These are phyloP conservation scores for Colletotrichum orbiculare DNA, from an alignment of 2,329 filamentous ascomycete genomes.

Conservation along the genomic window DNA sequence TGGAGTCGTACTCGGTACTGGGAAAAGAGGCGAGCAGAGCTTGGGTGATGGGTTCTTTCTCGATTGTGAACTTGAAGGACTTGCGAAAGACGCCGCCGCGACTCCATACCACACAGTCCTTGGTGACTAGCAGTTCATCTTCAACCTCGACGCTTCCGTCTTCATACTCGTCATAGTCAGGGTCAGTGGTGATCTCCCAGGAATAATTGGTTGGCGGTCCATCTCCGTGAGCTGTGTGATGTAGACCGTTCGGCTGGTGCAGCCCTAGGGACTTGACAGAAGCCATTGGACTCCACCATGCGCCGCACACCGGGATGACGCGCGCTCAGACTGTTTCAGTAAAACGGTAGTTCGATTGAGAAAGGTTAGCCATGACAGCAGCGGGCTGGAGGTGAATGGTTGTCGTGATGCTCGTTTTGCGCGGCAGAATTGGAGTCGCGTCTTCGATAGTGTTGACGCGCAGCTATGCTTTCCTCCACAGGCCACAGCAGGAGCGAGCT, in stretches of 20 bases:
- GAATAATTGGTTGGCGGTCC: conserved; percentile 74
- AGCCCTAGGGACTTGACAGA: conserved; percentile 90
- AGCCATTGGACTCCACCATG: conserved; percentile 71
- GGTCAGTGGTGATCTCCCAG: conserved; percentile 74
- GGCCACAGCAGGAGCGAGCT: background rate
- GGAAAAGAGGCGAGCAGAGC: conserved; percentile 88
- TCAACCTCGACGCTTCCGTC: conserved; percentile 59
- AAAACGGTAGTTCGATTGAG: background rate
- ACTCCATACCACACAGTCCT: conserved; percentile 86
- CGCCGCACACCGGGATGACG: conserved; percentile 9
- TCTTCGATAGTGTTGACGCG: conserved; percentile 14
- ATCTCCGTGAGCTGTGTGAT: conserved; percentile 85
- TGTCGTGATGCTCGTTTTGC: conserved; percentile 13
- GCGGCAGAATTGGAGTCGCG: conserved; percentile 19
- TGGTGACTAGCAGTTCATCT: conserved; percentile 84
- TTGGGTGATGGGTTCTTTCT: conserved; percentile 88
- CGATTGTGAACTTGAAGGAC: conserved; percentile 85
- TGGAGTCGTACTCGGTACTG: conserved; percentile 55
- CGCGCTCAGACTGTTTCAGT: background rate
- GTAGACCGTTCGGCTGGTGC: conserved; percentile 86
- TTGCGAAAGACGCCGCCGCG: conserved; percentile 86
- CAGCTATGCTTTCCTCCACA: conserved; percentile 3
- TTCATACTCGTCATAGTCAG: conserved; percentile 43
- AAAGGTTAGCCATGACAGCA: conserved; percentile 23
- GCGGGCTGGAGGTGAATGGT: background rate